phyloP scores from a whole-genome alignment of 2,329 filamentous ascomycete species.

The Aaosphaeria arxii region DNA sequence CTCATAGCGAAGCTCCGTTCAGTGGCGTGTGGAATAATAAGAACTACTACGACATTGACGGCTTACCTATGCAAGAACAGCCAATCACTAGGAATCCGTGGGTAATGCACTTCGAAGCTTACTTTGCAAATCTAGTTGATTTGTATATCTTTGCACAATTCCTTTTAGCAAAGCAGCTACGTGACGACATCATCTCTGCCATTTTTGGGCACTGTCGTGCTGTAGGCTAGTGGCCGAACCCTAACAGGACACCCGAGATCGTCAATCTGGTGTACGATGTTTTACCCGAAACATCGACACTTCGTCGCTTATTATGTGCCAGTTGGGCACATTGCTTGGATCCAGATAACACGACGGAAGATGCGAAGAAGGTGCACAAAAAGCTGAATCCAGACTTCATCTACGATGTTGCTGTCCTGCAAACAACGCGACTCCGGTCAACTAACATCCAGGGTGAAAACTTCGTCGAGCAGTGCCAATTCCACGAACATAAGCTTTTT shows the following conservation, averaged over 20 bases:
- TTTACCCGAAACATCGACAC: conserved; percentile 1
- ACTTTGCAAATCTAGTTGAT: too few relatives aligned
- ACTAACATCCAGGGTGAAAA: neutral
- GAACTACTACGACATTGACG: too few relatives aligned
- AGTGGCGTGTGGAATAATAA: too few relatives aligned
- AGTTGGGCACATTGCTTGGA: neutral
- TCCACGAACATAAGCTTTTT: neutral
- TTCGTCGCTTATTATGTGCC: neutral
- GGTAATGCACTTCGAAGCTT: too few relatives aligned
- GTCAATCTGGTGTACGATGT: conserved; percentile 2
- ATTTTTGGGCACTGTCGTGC: conserved; percentile 3
- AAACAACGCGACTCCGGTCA: neutral
- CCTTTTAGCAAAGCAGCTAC: conserved; percentile 9
- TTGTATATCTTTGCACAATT: conserved; percentile 9
- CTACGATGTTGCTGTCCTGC: neutral
- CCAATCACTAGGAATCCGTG: too few relatives aligned
- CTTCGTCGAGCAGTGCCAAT: neutral
- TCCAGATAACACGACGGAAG: neutral
- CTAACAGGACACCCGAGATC: neutral
- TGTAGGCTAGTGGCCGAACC: conserved; percentile 4
- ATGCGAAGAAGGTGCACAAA: neutral
- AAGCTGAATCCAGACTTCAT: neutral
- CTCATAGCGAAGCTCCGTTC: too few relatives aligned
- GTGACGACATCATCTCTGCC: conserved; percentile 9
- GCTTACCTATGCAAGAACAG: too few relatives aligned